phyloP scores from a whole-genome alignment of 2,329 filamentous ascomycete species.

The Claviceps capensis region DNA sequence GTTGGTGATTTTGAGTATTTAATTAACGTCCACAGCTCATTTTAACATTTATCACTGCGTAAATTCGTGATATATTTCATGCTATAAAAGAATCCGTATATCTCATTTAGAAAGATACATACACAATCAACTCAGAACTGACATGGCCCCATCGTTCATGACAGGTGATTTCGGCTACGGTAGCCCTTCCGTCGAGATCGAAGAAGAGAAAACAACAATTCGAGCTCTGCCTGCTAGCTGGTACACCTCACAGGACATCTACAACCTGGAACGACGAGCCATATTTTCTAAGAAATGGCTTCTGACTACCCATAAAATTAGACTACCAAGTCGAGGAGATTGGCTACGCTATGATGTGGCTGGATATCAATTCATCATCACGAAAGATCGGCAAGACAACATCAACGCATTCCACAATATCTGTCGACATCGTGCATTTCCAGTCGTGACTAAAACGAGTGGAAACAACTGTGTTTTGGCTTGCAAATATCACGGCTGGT shows the following conservation, averaged over 20 bases:
- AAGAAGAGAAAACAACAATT: constrained; percentile 9
- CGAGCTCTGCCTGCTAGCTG: constrained; percentile 34
- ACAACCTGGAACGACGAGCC: constrained; percentile 40
- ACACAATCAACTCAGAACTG: not conserved
- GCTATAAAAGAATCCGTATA: not conserved
- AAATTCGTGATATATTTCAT: too few species aligned
- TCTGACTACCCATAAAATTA: constrained; percentile 37
- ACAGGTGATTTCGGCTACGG: constrained; percentile 26
- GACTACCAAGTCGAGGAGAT: constrained; percentile 38
- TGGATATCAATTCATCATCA: constrained; percentile 41
- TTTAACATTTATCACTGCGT: too few species aligned
- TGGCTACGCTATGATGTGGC: constrained; percentile 42
- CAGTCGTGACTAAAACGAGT: constrained; percentile 36
- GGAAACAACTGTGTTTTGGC: constrained; percentile 39
- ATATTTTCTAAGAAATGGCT: constrained; percentile 45
- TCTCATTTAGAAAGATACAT: not conserved
- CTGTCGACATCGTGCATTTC: constrained; percentile 47
- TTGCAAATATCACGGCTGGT: constrained; percentile 52
- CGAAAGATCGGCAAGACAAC: constrained; percentile 32
- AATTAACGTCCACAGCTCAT: too few species aligned
- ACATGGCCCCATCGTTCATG: constrained; percentile 14
- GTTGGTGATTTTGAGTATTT: too few species aligned
- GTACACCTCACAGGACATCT: constrained; percentile 40
- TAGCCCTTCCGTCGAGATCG: constrained; percentile 11
- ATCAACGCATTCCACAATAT: constrained; percentile 50